These are phyloP conservation scores for Penicillium sp. DNA, from an alignment of 2,329 filamentous ascomycete genomes.

Conservation along the genomic window DNA sequence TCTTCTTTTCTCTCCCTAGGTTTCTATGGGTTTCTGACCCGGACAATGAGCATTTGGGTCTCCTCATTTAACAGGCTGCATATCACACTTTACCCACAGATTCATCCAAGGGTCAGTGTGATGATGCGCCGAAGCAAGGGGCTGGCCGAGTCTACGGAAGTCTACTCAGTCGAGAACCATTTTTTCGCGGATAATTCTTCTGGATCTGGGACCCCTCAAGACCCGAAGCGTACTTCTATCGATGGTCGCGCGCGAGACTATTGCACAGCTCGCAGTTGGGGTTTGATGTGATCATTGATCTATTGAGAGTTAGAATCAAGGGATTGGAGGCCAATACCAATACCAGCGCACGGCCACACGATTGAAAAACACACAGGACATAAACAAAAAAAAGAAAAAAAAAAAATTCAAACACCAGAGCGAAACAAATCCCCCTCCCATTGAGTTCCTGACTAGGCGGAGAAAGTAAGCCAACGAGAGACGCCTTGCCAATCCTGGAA, in stretches of 20 bases:
- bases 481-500: slow-evolving; percentile 13
- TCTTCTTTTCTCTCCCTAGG: not conserved
- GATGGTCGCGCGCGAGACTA: not conserved
- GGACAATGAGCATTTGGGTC: not conserved
- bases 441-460: slow-evolving; percentile 19
- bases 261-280: slow-evolving; percentile 1
- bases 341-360: not conserved
- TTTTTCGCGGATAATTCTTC: not conserved
- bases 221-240: not conserved
- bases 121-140: slow-evolving; percentile 23
- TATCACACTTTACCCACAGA: not conserved
- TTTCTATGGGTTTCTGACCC: not conserved
- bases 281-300: not conserved
- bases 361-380: not conserved
- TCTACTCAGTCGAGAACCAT: slow-evolving; percentile 1
- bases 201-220: not conserved
- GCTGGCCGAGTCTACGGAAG: slow-evolving; percentile 17
- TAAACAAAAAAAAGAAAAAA: not conserved
- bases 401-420: not conserved
- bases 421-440: slow-evolving; percentile 4
- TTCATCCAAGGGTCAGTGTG: slow-evolving; percentile 22
- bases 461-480: slow-evolving; percentile 10
- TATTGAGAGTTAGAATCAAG: not conserved
- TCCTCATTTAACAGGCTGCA: not conserved
- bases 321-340: not conserved